Evolutionary conservation across 257 asterid species (phyloP).

Genomic region (Pogostemon cablin): DNA sequence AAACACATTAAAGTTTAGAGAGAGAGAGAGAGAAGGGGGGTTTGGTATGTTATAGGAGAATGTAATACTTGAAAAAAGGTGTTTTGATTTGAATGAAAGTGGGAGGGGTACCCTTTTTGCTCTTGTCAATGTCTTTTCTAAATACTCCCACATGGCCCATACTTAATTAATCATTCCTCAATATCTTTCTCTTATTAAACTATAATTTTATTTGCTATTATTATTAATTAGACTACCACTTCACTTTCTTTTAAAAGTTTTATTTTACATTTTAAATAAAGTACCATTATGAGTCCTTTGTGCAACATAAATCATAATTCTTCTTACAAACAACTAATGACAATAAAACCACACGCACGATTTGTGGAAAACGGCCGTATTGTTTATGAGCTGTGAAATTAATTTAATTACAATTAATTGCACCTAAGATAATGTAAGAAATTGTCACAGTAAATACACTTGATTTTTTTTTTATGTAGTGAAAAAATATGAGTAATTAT

Average conservation of each 20-base stretch:
- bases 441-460: too few species aligned
- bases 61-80: conserved; percentile 28
- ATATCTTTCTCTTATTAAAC: conserved; percentile 11
- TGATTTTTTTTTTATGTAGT: too few species aligned
- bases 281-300: neutral
- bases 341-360: neutral
- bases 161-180: conserved; percentile 28
- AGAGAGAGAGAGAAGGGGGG: conserved; percentile 33
- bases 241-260: conserved; percentile 21
- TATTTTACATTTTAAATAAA: neutral
- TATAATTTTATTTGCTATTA: neutral
- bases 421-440: too few species aligned
- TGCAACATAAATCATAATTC: conserved; percentile 13
- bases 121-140: conserved; percentile 29
- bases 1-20: conserved; percentile 24
- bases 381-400: too few species aligned
- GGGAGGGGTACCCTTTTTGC: conserved; percentile 15
- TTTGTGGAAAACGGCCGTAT: too few species aligned
- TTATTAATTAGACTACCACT: neutral
- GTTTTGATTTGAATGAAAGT: conserved; percentile 24
- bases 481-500: too few species aligned
- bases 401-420: too few species aligned
- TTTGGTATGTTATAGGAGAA: conserved; percentile 28
- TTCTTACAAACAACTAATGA: neutral
- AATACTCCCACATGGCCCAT: conserved; percentile 32